Evolutionary conservation across 2,329 filamentous ascomycete genomes (phyloP).

Genomic region (Scolecobasidium constrictum): DNA sequence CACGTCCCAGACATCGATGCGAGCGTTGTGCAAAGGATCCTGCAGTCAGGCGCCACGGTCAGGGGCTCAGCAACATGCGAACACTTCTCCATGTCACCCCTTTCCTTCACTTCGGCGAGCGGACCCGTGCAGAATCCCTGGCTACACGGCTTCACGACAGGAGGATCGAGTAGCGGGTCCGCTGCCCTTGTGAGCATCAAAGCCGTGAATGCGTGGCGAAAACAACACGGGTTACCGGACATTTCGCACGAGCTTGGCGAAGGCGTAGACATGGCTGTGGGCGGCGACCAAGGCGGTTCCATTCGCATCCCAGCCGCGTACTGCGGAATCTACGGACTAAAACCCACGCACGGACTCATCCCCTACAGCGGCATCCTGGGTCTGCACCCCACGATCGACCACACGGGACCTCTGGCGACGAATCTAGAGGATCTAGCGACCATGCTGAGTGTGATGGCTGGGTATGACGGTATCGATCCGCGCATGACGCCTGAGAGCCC

Average conservation of each 20-base stretch:
- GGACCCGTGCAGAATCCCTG: slow-evolving; percentile 33
- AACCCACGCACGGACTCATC: slow-evolving; percentile 31
- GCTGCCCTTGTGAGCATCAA: slow-evolving; percentile 21
- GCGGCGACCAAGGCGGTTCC: slow-evolving; percentile 20
- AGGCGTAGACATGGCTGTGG: slow-evolving; percentile 26
- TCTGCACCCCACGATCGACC: slow-evolving; percentile 33
- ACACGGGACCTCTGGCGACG: slow-evolving; percentile 32
- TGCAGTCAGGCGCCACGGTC: slow-evolving; percentile 32
- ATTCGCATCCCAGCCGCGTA: slow-evolving; percentile 13
- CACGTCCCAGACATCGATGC: slow-evolving; percentile 32
- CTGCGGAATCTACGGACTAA: slow-evolving; percentile 17
- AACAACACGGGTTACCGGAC: slow-evolving; percentile 13
- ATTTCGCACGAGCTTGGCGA: slow-evolving; percentile 17
- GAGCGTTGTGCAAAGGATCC: slow-evolving; percentile 30
- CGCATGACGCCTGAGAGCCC: slow-evolving; percentile 31
- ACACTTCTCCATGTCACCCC: slow-evolving; percentile 32
- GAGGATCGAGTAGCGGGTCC: slow-evolving; percentile 24
- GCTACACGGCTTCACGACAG: slow-evolving; percentile 23
- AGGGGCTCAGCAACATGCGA: slow-evolving; percentile 37
- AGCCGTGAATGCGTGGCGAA: slow-evolving; percentile 18
- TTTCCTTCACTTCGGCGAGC: slow-evolving; percentile 33
- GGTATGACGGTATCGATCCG: slow-evolving; percentile 35
- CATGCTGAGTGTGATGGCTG: slow-evolving; percentile 30
- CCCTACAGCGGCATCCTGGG: slow-evolving; percentile 34
- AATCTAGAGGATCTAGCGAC: slow-evolving; percentile 30